These are phyloP conservation scores for Quillaja saponaria DNA, from an alignment of 306 rosid genomes.

Conservation along the genomic window DNA sequence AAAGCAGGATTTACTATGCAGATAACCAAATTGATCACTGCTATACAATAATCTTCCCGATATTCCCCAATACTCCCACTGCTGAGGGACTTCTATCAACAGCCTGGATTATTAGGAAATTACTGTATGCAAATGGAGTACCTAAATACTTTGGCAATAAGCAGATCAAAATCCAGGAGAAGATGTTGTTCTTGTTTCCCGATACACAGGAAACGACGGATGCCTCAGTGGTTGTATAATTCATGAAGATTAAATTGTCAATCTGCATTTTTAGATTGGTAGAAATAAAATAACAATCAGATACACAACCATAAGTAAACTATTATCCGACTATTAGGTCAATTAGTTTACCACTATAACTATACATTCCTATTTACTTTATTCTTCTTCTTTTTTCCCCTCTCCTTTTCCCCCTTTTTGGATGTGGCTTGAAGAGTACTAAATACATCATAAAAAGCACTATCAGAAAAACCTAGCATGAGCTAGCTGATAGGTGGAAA, in stretches of 20 bases:
- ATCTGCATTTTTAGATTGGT: slow-evolving; percentile 39
- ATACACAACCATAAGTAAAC: not conserved
- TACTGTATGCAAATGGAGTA: slow-evolving; percentile 70
- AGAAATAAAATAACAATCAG: slow-evolving; percentile 2
- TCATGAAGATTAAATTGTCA: slow-evolving; percentile 90
- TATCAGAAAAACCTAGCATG: slow-evolving; percentile 4
- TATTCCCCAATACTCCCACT: slow-evolving; percentile 36
- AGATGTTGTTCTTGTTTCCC: slow-evolving; percentile 89
- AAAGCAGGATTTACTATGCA: slow-evolving; percentile 36
- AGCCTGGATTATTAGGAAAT: slow-evolving; percentile 75
- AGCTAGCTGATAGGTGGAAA: not conserved
- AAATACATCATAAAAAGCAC: slow-evolving; percentile 23
- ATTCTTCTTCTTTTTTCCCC: not conserved
- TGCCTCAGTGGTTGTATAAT: slow-evolving; percentile 75
- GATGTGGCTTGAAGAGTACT: not conserved
- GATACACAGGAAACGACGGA: slow-evolving; percentile 85
- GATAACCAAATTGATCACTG: slow-evolving; percentile 36
- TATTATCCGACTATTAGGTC: no score
- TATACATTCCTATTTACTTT: not conserved
- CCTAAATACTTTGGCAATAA: slow-evolving; percentile 83
- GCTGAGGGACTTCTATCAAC: slow-evolving; percentile 77
- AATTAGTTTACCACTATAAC: no score
- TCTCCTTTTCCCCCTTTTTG: not conserved
- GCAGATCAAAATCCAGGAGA: slow-evolving; percentile 78
- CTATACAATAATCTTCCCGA: slow-evolving; percentile 39